These are phyloP conservation scores for Truncatella angustata DNA, from an alignment of 2,329 filamentous ascomycete genomes.

Conservation along the genomic window DNA sequence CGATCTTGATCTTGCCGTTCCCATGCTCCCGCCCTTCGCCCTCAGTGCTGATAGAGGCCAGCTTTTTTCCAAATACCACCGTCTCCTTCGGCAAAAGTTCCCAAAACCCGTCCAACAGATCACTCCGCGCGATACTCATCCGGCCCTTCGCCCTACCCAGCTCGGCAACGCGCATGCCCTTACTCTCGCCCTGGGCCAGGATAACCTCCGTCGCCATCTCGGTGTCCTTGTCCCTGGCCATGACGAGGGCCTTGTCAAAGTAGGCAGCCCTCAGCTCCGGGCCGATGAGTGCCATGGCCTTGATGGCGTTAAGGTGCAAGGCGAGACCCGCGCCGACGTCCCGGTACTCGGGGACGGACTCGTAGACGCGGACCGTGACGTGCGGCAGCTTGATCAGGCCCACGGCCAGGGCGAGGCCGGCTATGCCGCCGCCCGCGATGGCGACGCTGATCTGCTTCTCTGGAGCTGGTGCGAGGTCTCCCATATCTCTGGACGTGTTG, in stretches of 20 bases:
- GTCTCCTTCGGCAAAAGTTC: conserved; percentile 20
- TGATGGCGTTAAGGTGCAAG: conserved; percentile 35
- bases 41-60: conserved; percentile 16
- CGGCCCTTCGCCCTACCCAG: conserved; percentile 31
- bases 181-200: conserved; percentile 24
- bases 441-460: conserved; percentile 19
- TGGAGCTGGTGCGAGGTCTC: neutral
- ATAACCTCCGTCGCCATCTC: conserved; percentile 32
- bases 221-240: conserved; percentile 28
- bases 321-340: conserved; percentile 37
- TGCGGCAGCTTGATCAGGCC: conserved; percentile 31
- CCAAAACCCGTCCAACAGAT: conserved; percentile 22
- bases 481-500: no score
- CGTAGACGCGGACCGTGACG: conserved; percentile 35
- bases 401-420: conserved; percentile 34
- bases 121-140: conserved; percentile 30
- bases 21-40: neutral
- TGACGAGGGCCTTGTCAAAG: conserved; percentile 26
- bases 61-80: conserved; percentile 21
- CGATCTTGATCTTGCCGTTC: conserved; percentile 15
- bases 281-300: conserved; percentile 32
- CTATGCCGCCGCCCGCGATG: conserved; percentile 31
- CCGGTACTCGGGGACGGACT: conserved; percentile 28
- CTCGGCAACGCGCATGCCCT: conserved; percentile 25
- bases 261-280: conserved; percentile 31